phyloP scores from a whole-genome alignment of 2,329 filamentous ascomycete genomes.

The Cytospora piceae region DNA sequence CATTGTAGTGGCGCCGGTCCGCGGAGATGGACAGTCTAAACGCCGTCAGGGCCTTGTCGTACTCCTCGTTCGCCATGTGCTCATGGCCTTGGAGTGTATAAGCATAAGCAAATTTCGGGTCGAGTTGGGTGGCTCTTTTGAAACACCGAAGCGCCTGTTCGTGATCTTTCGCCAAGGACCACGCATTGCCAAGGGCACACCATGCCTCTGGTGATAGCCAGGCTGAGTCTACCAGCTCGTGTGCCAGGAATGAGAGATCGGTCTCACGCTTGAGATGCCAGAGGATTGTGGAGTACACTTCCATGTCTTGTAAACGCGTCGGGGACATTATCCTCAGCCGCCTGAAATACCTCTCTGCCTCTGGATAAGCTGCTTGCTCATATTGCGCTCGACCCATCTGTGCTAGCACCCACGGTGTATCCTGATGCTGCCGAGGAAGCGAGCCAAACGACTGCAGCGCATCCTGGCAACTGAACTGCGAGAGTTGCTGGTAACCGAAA shows the following conservation, averaged over 20 bases:
- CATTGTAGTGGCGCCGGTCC: constrained; percentile 91
- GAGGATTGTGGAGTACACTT: constrained; percentile 97
- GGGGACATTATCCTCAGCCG: constrained; percentile 79
- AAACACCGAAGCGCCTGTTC: constrained; percentile 95
- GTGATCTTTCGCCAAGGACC: constrained; percentile 88
- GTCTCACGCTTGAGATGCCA: constrained; percentile 96
- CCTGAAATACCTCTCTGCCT: constrained; percentile 85
- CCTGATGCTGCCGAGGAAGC: constrained; percentile 74
- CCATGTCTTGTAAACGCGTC: constrained; percentile 89
- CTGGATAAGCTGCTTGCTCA: constrained; percentile 82
- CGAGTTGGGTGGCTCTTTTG: constrained; percentile 87
- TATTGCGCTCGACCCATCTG: constrained; percentile 91
- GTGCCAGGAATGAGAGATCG: constrained; percentile 87
- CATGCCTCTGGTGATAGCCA: constrained; percentile 93
- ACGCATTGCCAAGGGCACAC: constrained; percentile 94
- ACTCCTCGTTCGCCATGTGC: constrained; percentile 94
- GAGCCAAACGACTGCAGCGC: constrained; percentile 74
- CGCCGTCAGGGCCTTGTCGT: constrained; percentile 86
- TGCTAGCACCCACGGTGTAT: constrained; percentile 91
- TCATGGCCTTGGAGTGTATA: constrained; percentile 97
- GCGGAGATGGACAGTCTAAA: constrained; percentile 86
- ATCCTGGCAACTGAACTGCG: constrained; percentile 77
- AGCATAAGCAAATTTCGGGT: constrained; percentile 90
- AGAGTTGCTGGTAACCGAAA: constrained; percentile 75
- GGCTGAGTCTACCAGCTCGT: constrained; percentile 84